These are phyloP conservation scores for Thielaviopsis populi DNA, from an alignment of 2,329 filamentous ascomycete genomes.

Conservation along the genomic window DNA sequence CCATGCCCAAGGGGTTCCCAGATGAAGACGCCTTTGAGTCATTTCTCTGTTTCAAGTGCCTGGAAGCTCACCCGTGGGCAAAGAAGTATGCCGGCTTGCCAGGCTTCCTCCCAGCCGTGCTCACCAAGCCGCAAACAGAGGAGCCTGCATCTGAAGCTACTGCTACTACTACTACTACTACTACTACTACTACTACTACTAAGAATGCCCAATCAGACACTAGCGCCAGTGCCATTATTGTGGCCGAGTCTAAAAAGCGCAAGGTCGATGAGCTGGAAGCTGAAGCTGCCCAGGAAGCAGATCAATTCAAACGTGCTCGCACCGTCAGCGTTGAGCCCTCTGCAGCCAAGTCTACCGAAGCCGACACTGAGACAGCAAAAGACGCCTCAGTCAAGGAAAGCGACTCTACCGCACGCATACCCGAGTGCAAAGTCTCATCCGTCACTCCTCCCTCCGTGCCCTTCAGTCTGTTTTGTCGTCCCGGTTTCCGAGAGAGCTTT, in stretches of 20 bases:
- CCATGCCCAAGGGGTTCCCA: constrained; percentile 74
- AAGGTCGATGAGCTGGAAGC: constrained; percentile 39
- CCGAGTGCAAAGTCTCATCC: constrained; percentile 42
- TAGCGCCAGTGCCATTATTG: constrained; percentile 9
- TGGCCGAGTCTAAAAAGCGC: constrained; percentile 42
- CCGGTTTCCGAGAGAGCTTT: constrained; percentile 63
- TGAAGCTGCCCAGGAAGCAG: constrained; percentile 35
- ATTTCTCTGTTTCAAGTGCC: constrained; percentile 88
- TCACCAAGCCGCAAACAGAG: constrained; percentile 24
- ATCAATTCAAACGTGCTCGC: constrained; percentile 24
- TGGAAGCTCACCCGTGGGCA: constrained; percentile 80
- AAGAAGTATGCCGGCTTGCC: constrained; percentile 67
- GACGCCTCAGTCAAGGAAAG: constrained; percentile 11
- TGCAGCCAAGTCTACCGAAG: neutral
- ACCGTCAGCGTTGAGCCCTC: neutral
- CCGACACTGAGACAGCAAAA: neutral
- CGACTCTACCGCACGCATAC: constrained; percentile 17
- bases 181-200: constrained; percentile 19
- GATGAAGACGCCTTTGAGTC: constrained; percentile 77
- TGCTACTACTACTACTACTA: constrained; percentile 19
- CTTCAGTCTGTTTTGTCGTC: constrained; percentile 71
- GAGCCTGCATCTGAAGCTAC: constrained; percentile 11
- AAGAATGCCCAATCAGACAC: constrained; percentile 10
- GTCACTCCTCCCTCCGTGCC: constrained; percentile 39
- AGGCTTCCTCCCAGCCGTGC: constrained; percentile 67